These are phyloP conservation scores for Nepenthes mirabilis DNA, from an alignment of 148 eudicot genomes.

Conservation along the genomic window DNA sequence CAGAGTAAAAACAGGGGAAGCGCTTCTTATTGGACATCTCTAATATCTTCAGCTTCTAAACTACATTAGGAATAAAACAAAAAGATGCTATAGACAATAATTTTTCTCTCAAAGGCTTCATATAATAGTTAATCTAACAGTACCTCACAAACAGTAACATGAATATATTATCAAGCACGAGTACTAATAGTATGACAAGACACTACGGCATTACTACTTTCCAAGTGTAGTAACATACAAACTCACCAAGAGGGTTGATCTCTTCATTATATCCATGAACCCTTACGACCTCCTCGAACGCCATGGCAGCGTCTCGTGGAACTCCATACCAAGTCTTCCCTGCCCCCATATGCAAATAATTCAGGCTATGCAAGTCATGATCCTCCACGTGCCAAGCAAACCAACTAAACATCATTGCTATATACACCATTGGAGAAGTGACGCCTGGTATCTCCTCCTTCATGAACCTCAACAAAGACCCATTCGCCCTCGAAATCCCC, in stretches of 20 bases:
- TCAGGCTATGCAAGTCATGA: conserved; percentile 97
- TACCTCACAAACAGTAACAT: too few relatives aligned
- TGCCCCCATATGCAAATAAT: conserved; percentile 87
- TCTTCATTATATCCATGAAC: conserved; percentile 88
- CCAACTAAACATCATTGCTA: conserved; percentile 98
- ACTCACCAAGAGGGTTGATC: conserved; percentile 95
- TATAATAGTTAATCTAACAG: too few relatives aligned
- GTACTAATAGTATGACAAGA: too few relatives aligned
- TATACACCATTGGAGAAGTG: conserved; percentile 96
- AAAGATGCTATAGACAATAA: too few relatives aligned
- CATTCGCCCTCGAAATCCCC: conserved; percentile 73
- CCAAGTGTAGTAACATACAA: neutral
- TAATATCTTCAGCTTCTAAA: too few relatives aligned
- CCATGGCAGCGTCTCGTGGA: conserved; percentile 74
- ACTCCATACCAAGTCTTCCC: conserved; percentile 98
- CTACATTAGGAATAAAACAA: too few relatives aligned
- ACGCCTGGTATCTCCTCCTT: conserved; percentile 97
- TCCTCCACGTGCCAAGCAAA: conserved; percentile 99
- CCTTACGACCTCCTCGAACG: conserved; percentile 87
- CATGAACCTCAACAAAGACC: conserved; percentile 85
- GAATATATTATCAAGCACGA: too few relatives aligned
- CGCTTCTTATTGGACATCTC: too few relatives aligned
- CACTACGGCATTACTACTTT: neutral
- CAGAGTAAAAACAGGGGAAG: too few relatives aligned
- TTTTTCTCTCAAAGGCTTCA: too few relatives aligned